Conservation (phyloP, 306 rosid genomes). For the Inga laurina region DNA sequence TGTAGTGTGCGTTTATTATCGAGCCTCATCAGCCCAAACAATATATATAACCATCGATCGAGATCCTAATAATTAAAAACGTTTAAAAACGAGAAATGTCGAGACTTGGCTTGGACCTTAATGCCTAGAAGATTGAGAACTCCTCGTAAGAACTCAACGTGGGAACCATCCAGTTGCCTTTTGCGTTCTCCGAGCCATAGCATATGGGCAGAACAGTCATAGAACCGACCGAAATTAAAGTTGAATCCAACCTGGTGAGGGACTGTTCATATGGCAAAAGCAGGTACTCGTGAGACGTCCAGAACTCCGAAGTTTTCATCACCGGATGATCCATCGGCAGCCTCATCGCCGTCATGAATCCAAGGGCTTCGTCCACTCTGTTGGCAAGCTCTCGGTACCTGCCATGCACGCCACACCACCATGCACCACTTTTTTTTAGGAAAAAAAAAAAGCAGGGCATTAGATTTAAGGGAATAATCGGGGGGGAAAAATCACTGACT, state of each 20-base stretch:
- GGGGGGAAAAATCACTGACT: constrained; percentile 31
- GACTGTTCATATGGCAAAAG: constrained; percentile 85
- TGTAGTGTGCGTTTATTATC: too few species aligned
- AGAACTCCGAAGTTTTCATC: constrained; percentile 48
- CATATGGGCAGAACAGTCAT: constrained; percentile 90
- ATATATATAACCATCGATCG: too few species aligned
- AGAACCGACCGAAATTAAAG: constrained; percentile 80
- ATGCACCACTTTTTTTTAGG: too few species aligned
- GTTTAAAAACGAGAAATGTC: too few species aligned
- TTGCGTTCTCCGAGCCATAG: constrained; percentile 89
- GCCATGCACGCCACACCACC: neutral
- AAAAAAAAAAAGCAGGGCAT: neutral
- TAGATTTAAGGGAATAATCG: neutral
- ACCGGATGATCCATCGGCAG: constrained; percentile 80
- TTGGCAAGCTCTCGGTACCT: constrained; percentile 80
- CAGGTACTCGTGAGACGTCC: constrained; percentile 85
- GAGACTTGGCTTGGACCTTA: constrained; percentile 42
- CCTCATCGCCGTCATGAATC: constrained; percentile 87
- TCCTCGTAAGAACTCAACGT: constrained; percentile 82
- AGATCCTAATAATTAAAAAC: too few species aligned
- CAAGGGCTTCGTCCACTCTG: constrained; percentile 89
- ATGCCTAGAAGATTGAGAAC: constrained; percentile 86
- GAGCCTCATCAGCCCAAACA: too few species aligned
- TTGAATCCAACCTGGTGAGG: constrained; percentile 80
- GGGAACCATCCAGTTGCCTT: constrained; percentile 89